These are phyloP conservation scores for Hirschioporus abietinus DNA, from an alignment of 768 basidiomycete genomes.

Conservation along the genomic window DNA sequence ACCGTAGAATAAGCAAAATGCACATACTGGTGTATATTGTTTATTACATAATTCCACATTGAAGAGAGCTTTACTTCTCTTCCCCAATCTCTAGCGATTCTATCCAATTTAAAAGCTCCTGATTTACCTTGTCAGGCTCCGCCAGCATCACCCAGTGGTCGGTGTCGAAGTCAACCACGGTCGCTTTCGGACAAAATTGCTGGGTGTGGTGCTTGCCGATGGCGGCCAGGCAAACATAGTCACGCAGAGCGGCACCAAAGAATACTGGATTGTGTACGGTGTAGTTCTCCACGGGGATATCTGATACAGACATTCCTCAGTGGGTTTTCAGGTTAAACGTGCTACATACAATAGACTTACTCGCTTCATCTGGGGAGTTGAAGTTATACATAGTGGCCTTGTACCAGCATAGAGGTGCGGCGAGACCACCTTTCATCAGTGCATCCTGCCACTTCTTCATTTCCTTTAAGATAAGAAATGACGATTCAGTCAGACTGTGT, in stretches of 20 bases:
- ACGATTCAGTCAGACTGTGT: neutral
- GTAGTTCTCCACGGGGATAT: conserved; percentile 19
- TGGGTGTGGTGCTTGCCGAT: conserved; percentile 19
- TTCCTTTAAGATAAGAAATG: conserved; percentile 17
- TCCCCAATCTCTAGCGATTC: conserved; percentile 14
- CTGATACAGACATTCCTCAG: conserved; percentile 10
- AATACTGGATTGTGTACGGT: conserved; percentile 31
- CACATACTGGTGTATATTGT: too few relatives aligned
- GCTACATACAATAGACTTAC: conserved; percentile 16
- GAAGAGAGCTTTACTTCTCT: too few relatives aligned
- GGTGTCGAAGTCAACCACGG: conserved; percentile 28
- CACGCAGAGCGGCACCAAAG: conserved; percentile 30
- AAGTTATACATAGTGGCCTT: conserved; percentile 23
- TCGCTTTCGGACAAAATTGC: conserved; percentile 24
- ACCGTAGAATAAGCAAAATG: too few relatives aligned
- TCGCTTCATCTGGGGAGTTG: conserved; percentile 23
- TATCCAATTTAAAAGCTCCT: conserved; percentile 29
- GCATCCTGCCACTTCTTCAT: conserved; percentile 23
- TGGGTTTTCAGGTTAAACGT: neutral
- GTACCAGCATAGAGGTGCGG: conserved; percentile 35
- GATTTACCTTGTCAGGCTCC: conserved; percentile 28
- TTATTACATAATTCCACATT: too few relatives aligned
- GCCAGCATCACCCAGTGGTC: conserved; percentile 36
- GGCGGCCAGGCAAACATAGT: conserved; percentile 27
- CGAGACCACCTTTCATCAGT: conserved; percentile 27